Evolutionary conservation across 2,329 filamentous ascomycete genomes (phyloP).

Genomic region (Aspergillus phoenicis): DNA sequence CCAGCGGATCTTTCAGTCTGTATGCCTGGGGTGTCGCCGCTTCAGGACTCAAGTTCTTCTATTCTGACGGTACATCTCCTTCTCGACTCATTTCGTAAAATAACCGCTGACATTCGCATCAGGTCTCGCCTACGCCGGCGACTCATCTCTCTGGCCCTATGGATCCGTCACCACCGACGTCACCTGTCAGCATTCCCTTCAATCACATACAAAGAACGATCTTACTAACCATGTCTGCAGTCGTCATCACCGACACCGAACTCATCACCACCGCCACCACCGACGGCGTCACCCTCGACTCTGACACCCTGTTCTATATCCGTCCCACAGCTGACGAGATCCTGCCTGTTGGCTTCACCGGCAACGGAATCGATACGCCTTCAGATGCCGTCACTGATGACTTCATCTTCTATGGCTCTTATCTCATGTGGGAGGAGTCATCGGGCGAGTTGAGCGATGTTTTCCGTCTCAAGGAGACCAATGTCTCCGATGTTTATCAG

Average conservation of each 20-base stretch:
- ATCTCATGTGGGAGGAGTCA: slow-evolving; percentile 6
- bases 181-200: neutral
- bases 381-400: neutral
- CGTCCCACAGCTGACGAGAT: slow-evolving; percentile 4
- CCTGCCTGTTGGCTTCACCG: slow-evolving; percentile 5
- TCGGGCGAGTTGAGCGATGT: neutral
- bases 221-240: neutral
- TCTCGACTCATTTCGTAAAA: too few species aligned
- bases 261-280: neutral
- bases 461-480: slow-evolving; percentile 7
- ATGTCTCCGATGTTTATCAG: slow-evolving; percentile 4
- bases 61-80: slow-evolving; percentile 1
- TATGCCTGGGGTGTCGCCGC: slow-evolving; percentile 5
- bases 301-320: slow-evolving; percentile 7
- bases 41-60: slow-evolving; percentile 2
- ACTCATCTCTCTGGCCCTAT: slow-evolving; percentile 6
- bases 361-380: neutral
- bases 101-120: neutral
- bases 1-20: slow-evolving; percentile 4
- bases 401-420: slow-evolving; percentile 5
- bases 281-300: slow-evolving; percentile 2
- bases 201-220: neutral
- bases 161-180: slow-evolving; percentile 9
- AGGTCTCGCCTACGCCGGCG: slow-evolving; percentile 8
- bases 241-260: neutral